Conservation (phyloP, 2,329 filamentous ascomycete species). For the Alternaria brassicicola region DNA sequence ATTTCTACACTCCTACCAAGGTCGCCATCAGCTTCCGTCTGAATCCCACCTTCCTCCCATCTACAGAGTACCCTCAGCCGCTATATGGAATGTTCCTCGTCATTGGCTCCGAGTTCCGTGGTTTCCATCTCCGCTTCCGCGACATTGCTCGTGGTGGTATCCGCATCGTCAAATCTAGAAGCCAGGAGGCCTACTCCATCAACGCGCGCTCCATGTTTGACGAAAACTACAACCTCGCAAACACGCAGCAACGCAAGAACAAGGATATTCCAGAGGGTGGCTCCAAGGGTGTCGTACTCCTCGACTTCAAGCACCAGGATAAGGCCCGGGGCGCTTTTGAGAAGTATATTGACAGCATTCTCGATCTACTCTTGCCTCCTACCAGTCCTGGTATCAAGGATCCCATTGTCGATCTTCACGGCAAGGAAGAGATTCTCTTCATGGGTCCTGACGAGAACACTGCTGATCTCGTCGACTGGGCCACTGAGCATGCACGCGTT, state of each 20-base stretch:
- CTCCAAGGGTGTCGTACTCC: conserved; percentile 94
- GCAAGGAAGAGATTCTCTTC: conserved; percentile 95
- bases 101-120: conserved; percentile 93
- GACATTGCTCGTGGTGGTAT: conserved; percentile 97
- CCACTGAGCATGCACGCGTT: conserved; percentile 88
- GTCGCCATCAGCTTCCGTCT: conserved; percentile 96
- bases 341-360: conserved; percentile 99
- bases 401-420: conserved; percentile 92
- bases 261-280: conserved; percentile 99
- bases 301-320: conserved; percentile 93
- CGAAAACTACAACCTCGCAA: conserved; percentile 97
- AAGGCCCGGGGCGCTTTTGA: conserved; percentile 92
- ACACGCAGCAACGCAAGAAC: conserved; percentile 99
- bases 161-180: conserved; percentile 97
- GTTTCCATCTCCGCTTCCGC: conserved; percentile 96
- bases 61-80: conserved; percentile 89
- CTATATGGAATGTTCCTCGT: conserved; percentile 99
- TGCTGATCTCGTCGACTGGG: conserved; percentile 95
- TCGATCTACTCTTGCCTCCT: conserved; percentile 90
- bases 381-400: conserved; percentile 97
- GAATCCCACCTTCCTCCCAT: conserved; percentile 85
- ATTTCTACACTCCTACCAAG: conserved; percentile 97
- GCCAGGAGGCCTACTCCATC: conserved; percentile 93
- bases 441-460: conserved; percentile 99
- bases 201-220: conserved; percentile 97